Conservation (phyloP, 257 asterid genomes). For the Nyctanthes arbortristis region DNA sequence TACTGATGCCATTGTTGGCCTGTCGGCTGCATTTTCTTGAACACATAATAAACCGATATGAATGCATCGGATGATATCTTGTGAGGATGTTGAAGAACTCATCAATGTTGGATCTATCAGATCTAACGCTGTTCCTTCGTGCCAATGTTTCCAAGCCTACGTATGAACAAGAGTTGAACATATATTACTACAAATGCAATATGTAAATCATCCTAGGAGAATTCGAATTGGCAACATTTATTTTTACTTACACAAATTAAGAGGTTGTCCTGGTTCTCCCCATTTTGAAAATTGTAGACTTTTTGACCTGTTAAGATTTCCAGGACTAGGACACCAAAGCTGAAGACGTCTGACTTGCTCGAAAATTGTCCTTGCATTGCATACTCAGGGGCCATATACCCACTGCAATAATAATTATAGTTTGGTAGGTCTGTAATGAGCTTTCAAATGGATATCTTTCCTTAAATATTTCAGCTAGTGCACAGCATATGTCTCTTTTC, state of each 20-base stretch:
- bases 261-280: slow-evolving; percentile 27
- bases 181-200: too few species aligned
- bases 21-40: too few species aligned
- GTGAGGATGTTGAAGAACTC: not conserved
- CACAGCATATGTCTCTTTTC: too few species aligned
- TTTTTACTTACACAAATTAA: slow-evolving; percentile 37
- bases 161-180: not conserved
- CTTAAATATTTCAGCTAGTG: too few species aligned
- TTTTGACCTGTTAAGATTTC: slow-evolving; percentile 46
- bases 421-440: too few species aligned
- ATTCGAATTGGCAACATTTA: too few species aligned
- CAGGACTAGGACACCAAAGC: slow-evolving; percentile 49
- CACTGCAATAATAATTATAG: slow-evolving; percentile 37
- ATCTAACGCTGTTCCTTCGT: slow-evolving; percentile 3
- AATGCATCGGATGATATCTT: slow-evolving; percentile 22
- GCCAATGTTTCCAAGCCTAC: too few species aligned
- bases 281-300: slow-evolving; percentile 15
- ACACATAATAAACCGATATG: too few species aligned
- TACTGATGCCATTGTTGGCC: too few species aligned
- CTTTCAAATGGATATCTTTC: too few species aligned
- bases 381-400: too few species aligned
- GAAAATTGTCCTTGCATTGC: slow-evolving; percentile 45
- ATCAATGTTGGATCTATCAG: slow-evolving; percentile 22
- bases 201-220: too few species aligned
- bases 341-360: slow-evolving; percentile 45